phyloP scores from a whole-genome alignment of 164 flowering plant genomes.

The Nelumbo lutea region DNA sequence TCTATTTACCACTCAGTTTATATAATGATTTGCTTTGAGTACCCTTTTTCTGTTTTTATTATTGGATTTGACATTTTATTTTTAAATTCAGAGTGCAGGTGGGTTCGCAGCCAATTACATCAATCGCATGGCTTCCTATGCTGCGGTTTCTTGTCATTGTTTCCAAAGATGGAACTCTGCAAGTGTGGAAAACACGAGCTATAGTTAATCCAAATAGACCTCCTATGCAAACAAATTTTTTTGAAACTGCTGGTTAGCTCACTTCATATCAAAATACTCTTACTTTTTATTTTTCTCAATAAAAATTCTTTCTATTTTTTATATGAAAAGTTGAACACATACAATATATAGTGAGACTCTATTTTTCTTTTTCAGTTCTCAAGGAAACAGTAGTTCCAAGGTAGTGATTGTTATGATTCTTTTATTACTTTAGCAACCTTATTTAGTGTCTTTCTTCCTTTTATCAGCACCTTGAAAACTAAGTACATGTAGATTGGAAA shows the following conservation, averaged over 20 bases:
- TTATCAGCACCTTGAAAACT: too few relatives aligned
- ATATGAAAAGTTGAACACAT: too few relatives aligned
- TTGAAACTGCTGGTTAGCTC: constrained; percentile 88
- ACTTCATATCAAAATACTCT: not conserved
- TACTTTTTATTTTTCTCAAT: too few relatives aligned
- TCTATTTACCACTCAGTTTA: too few relatives aligned
- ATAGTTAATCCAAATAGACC: constrained; percentile 78
- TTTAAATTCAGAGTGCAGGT: constrained; percentile 69
- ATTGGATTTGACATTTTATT: constrained; percentile 15
- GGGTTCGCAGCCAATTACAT: constrained; percentile 86
- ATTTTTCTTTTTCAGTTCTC: constrained; percentile 1
- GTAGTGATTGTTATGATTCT: not conserved
- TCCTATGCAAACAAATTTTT: constrained; percentile 86
- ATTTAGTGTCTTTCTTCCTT: not conserved
- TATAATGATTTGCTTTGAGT: too few relatives aligned
- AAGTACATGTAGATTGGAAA: too few relatives aligned
- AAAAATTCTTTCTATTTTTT: too few relatives aligned
- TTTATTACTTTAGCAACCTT: not conserved
- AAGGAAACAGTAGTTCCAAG: not conserved
- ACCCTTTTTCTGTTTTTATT: constrained; percentile 2
- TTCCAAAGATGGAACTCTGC: constrained; percentile 88
- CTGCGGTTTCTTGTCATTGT: constrained; percentile 74
- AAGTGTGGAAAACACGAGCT: constrained; percentile 90
- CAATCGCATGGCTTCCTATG: constrained; percentile 79
- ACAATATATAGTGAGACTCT: too few relatives aligned